Conservation (phyloP, 192 early-diverging fungal genomes). For the Endogone sp. region DNA sequence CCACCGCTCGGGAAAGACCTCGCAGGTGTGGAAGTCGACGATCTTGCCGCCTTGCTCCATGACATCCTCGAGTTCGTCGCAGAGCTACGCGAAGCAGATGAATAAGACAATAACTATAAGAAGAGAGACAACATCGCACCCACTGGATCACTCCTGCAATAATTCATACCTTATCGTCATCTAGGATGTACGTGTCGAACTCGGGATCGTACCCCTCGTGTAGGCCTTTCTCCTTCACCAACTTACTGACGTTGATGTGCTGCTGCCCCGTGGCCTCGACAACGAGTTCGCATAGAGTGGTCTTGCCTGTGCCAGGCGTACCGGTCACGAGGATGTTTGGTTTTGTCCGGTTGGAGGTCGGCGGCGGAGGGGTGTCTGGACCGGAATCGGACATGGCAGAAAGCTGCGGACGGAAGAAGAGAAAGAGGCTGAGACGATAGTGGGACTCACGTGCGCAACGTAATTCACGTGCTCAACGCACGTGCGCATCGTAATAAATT, state of each 20-base stretch:
- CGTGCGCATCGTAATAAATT: no score
- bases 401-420: background rate
- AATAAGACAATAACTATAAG: no score
- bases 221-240: constrained; percentile 82
- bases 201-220: constrained; percentile 86
- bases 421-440: background rate
- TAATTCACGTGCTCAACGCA: background rate
- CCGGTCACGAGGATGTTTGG: constrained; percentile 86
- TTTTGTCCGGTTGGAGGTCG: background rate
- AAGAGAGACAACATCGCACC: no score
- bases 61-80: constrained; percentile 87
- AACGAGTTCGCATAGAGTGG: constrained; percentile 74
- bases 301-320: constrained; percentile 84
- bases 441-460: background rate
- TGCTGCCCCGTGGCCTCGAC: constrained; percentile 67
- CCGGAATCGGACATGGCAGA: background rate
- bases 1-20: constrained; percentile 96
- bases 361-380: background rate
- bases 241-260: constrained; percentile 81
- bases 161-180: constrained; percentile 81
- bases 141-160: background rate
- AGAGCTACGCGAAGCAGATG: constrained; percentile 62
- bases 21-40: constrained; percentile 94
- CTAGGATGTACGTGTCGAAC: constrained; percentile 82
- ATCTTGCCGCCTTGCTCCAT: constrained; percentile 80